Base-by-base conservation (phyloP, 495 filamentous ascomycete species). In the Penicillium arizonense region DNA sequence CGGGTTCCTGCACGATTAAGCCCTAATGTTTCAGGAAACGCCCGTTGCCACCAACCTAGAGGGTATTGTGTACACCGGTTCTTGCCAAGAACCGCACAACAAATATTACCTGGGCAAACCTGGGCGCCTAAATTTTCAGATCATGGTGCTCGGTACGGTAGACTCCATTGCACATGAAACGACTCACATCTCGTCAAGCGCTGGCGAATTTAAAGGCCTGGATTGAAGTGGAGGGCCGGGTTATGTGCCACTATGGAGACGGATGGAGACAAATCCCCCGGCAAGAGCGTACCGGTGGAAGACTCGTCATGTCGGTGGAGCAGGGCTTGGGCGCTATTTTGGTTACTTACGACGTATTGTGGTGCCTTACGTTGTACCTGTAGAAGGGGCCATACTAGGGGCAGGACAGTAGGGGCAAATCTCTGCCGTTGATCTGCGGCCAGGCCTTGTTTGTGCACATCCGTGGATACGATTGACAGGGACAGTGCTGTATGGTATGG, bases 391-490 rank as follows among this genome's bases (percentile, higher is more conserved):
- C 18, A 18, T 18, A 18, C 18, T 18, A 18, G 18, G 18, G 18
- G 18, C 18, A 18, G 18, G 18, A 18, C 18, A 18, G 47, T 35
- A 50, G 38, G 48, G 48, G 48, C 45, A 21, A 47, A 37, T 47
- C 34, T 47, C 33, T 47, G 45, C 45, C 45, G 45, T 47, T 47
- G 45, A 47, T 47, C 45, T 47, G 45, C 45, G 33, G 45, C 45
- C 45, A 47, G 45, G n/a, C 39, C 39, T 35, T 50, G 39, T 28
- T 50, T 33, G 48, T 21, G 48, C 48, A 18, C 30, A 50, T 50
- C 48, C 38, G 30, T 50, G 48, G 48, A 43, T 42, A 36, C 26
- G 48, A 50, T 43, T 24, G 30, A 35, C 48, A 50, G 37, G 32
- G 28, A 30, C 28, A 30, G 28, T 30, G 28, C 28, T 30, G 9